Evolutionary conservation across 225 moss, liverwort and hornwort genomes (phyloP), one percentile per base, ranked within the genome.

Genomic region (Polytrichum formosum): DNA sequence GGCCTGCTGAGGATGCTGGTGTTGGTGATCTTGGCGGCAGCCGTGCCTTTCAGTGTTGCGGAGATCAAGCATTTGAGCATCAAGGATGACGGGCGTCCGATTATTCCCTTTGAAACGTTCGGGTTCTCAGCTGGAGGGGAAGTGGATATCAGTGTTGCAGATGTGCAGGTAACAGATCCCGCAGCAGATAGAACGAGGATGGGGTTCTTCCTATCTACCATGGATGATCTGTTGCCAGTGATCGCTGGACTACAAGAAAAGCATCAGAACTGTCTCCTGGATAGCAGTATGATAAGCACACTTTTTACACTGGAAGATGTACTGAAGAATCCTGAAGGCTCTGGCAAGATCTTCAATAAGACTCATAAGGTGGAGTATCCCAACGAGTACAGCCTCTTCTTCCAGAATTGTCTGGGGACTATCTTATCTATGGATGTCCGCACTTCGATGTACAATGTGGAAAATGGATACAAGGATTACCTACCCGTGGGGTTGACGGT

Each of bases 371-470:
- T 82, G 18, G 22, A 74, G 10, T 66, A 68, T 21, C 73, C 85
- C 25, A 79, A 85, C 73, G 83, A 89, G 18, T 89, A 85, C 68
- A 80, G 72, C 18, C 83, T 89, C 6, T 80, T 79, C 68, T 89
- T 89, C 28, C 74, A 78, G 5, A 89, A 83, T 69, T 89, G 88
- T 59, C 2, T 80, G 19, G n/a, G 35, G 4, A 74, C 70, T 59
- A 0, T 8, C 2, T 74, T 89, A 10, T 76, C 82, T 1, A 89
- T 89, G 88, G 85, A 89, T 63, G 85, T 89, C 55, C 84, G 65
- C 54, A 89, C 88, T 30, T 75, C 80, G 6, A 89, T 89, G 88
- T 89, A 83, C 72, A 89, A 89, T 59, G 64, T 81, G 35, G 85
- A 82, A 60, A 78, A 75, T 10, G 54, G 28, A 2, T 65, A 46